Evolutionary conservation across 2,329 filamentous ascomycete genomes (phyloP), one percentile per base, ranked within the genome.

Genomic region (Diaporthe nobilis): DNA sequence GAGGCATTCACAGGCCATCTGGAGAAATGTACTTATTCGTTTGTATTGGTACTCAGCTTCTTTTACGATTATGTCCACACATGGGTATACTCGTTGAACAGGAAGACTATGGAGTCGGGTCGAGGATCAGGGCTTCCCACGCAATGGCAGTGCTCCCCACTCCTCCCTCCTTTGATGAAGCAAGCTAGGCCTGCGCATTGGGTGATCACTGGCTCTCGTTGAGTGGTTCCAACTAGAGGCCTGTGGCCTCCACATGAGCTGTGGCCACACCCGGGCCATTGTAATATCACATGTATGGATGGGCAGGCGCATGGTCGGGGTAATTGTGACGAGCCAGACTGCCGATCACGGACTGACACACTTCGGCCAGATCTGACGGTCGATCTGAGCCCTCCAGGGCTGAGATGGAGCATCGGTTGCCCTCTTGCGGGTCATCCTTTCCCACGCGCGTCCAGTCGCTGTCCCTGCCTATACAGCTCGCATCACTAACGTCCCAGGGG

Each of bases 1-100:
- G 47, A 77, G 76, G 73, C 73, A 53, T 57, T 42, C 20, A 39
- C 31, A 42, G 49, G 60, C 31, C 60, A 72, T 72, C 28, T 72
- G 31, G 67, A 28, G 13, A 55, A n/a, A 28, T 25, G 65, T 70
- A 55, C 37, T 53, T 70, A 49, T 70, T 55, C 9, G 37, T 42
- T n/a, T 55, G 34, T 42, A 39, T 55, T 70, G 47, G 20, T 55
- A 42, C 47, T 51, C 12, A 68, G 31, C 47, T 53, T 37, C 65
- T 53, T 68, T 47, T 53, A 53, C n/a, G 25, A 39, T 22, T 53
- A 47, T 53, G 13, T 28, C 44, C 47, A 22, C 3, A 10, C 22
- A 12, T 53, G n/a, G 65, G 31, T 13, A 51, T 7, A 9, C 20
- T 55, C 49, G 65, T 55, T 42, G 8, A 17, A 28, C 22, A 55